phyloP scores from a whole-genome alignment of 306 rosid species.

The Lathyrus sativus region DNA sequence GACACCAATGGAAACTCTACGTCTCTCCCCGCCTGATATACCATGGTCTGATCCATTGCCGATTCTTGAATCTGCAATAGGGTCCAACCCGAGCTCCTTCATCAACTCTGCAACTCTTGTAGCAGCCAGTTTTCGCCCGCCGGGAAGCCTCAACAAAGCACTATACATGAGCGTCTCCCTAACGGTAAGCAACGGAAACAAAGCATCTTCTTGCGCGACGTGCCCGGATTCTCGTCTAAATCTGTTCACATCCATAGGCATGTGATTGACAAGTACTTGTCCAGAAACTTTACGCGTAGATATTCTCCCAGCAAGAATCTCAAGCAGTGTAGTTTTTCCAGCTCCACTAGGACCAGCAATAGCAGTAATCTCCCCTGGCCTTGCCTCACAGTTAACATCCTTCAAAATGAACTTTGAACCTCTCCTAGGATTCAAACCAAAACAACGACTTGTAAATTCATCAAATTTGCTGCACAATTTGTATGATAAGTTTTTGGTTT shows the following conservation, averaged over 20 bases:
- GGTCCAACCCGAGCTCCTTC: constrained; percentile 83
- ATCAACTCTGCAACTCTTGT: constrained; percentile 64
- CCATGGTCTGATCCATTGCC: constrained; percentile 59
- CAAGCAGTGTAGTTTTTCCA: constrained; percentile 92
- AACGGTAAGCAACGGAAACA: constrained; percentile 83
- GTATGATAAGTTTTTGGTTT: constrained; percentile 70
- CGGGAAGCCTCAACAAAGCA: constrained; percentile 76
- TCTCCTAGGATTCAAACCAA: constrained; percentile 45
- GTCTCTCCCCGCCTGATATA: constrained; percentile 68
- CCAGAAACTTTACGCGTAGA: constrained; percentile 55
- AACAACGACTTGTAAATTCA: constrained; percentile 49
- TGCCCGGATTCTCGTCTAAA: constrained; percentile 71
- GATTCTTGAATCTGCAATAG: constrained; percentile 70
- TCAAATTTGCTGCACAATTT: constrained; percentile 59
- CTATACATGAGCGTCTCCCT: constrained; percentile 89
- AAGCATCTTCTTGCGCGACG: constrained; percentile 84
- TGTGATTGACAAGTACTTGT: constrained; percentile 71
- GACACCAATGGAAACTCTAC: constrained; percentile 92
- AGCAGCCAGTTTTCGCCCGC: constrained; percentile 56
- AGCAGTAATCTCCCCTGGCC: constrained; percentile 77
- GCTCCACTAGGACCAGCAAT: constrained; percentile 99
- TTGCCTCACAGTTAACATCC: constrained; percentile 79
- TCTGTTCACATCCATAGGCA: constrained; percentile 50
- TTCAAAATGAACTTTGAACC: constrained; percentile 62
- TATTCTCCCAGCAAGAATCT: constrained; percentile 79